A percentile compares a stretch with the other conserved stretches of the same genome.
phyloP scores from a whole-genome alignment of 306 rosid genomes.

The Cajanus cajan region DNA sequence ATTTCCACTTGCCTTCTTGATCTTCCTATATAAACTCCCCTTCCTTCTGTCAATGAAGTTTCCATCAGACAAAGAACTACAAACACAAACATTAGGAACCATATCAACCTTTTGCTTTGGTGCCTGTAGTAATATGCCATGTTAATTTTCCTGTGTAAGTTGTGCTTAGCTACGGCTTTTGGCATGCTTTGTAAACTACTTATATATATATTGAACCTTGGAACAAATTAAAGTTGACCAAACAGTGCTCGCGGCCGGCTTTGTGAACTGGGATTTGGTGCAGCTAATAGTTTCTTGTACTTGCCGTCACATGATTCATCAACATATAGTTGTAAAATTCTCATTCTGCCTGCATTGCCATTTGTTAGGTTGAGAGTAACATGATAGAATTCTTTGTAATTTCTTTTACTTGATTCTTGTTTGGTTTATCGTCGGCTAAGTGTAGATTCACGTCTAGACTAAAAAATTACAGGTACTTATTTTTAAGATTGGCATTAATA shows the following conservation, averaged over 20 bases:
- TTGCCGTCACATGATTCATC: conserved; percentile 11
- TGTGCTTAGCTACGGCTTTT: neutral
- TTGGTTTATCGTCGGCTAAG: neutral
- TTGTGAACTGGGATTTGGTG: conserved; percentile 1
- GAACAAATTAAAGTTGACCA: neutral
- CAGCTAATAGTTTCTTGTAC: neutral
- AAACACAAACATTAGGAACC: conserved; percentile 4
- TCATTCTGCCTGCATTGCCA: conserved; percentile 15
- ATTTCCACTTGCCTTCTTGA: neutral
- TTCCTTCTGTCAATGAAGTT: conserved; percentile 13
- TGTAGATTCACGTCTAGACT: neutral
- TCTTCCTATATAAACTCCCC: neutral
- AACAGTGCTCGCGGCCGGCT: conserved; percentile 22
- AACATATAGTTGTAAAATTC: neutral
- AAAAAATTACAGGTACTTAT: neutral
- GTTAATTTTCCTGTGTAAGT: neutral
- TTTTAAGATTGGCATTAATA: too few species aligned
- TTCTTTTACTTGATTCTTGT: too few species aligned
- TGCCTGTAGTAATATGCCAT: neutral
- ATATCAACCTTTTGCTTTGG: neutral
- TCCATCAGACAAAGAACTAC: conserved; percentile 5
- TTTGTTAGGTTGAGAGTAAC: neutral
- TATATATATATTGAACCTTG: neutral
- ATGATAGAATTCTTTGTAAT: neutral
- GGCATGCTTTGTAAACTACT: neutral